These are phyloP conservation scores for Debaryomyces sp. DNA, from an alignment of 1,139 yeast genomes.

Conservation along the genomic window DNA sequence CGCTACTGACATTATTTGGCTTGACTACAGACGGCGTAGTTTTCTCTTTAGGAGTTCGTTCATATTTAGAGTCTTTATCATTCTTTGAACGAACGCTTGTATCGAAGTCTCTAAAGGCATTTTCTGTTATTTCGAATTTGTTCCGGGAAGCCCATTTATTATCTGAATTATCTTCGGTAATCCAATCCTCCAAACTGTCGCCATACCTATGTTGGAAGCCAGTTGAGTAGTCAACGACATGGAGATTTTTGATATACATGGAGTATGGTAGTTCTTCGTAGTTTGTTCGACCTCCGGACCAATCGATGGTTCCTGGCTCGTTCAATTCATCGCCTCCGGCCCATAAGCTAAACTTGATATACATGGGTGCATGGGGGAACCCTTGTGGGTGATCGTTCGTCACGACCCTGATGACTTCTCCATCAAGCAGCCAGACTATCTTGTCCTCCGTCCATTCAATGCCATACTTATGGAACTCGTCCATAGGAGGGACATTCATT, in stretches of 20 bases:
- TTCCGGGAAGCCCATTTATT: neutral
- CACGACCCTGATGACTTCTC: slow-evolving; percentile 27
- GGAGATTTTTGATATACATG: slow-evolving; percentile 34
- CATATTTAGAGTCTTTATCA: neutral
- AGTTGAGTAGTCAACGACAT: slow-evolving; percentile 35
- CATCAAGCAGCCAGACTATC: slow-evolving; percentile 38
- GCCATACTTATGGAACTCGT: slow-evolving; percentile 30
- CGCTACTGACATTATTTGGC: neutral
- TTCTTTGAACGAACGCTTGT: neutral
- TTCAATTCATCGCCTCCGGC: slow-evolving; percentile 44
- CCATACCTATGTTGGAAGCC: slow-evolving; percentile 37
- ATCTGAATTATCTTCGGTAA: slow-evolving; percentile 16
- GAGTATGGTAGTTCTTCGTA: slow-evolving; percentile 37
- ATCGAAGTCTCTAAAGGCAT: neutral
- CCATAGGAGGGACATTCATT: slow-evolving; percentile 23
- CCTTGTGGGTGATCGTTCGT: slow-evolving; percentile 27
- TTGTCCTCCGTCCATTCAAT: slow-evolving; percentile 42
- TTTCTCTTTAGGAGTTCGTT: neutral
- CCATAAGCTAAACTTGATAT: slow-evolving; percentile 43
- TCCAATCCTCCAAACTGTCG: slow-evolving; percentile 18
- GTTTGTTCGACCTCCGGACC: slow-evolving; percentile 47
- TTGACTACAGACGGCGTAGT: neutral
- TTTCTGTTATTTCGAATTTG: slow-evolving; percentile 6
- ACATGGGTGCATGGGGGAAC: slow-evolving; percentile 43
- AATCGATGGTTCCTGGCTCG: slow-evolving; percentile 38